Evolutionary conservation across 1,139 yeast genomes (phyloP).

Genomic region (Saccharomycopsis hybrid): DNA sequence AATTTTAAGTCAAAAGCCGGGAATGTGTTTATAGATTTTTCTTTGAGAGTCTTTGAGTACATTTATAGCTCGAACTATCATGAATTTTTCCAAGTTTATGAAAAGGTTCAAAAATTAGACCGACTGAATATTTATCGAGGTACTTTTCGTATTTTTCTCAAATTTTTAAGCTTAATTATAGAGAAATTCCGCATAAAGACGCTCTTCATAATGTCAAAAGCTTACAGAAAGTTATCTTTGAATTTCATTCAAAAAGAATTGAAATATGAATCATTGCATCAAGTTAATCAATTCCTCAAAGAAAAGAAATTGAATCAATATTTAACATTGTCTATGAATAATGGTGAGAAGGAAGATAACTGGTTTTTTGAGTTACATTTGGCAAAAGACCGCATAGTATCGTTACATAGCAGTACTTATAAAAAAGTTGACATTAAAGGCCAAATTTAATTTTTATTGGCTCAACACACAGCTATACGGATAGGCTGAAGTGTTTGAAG

Average conservation of each 20-base stretch:
- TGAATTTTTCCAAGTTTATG: constrained; percentile 16
- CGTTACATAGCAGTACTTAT: constrained; percentile 39
- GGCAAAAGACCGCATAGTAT: constrained; percentile 43
- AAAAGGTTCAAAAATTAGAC: constrained; percentile 21
- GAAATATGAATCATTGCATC: constrained; percentile 31
- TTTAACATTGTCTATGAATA: constrained; percentile 29
- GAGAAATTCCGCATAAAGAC: constrained; percentile 43
- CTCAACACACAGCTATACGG: no score
- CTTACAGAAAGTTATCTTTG: constrained; percentile 51
- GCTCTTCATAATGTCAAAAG: constrained; percentile 49
- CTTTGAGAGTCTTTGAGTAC: constrained; percentile 14
- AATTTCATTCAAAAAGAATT: constrained; percentile 43
- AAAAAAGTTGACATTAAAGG: constrained; percentile 88
- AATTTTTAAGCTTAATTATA: constrained; percentile 25
- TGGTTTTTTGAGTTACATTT: constrained; percentile 33
- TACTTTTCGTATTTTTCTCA: constrained; percentile 22
- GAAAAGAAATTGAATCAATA: constrained; percentile 36
- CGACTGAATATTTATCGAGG: constrained; percentile 23
- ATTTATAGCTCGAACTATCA: constrained; percentile 8
- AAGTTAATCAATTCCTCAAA: constrained; percentile 36
- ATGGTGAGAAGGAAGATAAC: constrained; percentile 19
- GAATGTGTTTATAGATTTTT: constrained; percentile 15
- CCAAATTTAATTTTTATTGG: constrained; percentile 52
- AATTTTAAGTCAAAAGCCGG: neutral
- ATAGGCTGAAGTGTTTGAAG: no score